A percentile compares a stretch with the other conserved stretches of the same genome.
Evolutionary conservation across 257 asterid genomes (phyloP).

Genomic region (Forsythia viridissima): DNA sequence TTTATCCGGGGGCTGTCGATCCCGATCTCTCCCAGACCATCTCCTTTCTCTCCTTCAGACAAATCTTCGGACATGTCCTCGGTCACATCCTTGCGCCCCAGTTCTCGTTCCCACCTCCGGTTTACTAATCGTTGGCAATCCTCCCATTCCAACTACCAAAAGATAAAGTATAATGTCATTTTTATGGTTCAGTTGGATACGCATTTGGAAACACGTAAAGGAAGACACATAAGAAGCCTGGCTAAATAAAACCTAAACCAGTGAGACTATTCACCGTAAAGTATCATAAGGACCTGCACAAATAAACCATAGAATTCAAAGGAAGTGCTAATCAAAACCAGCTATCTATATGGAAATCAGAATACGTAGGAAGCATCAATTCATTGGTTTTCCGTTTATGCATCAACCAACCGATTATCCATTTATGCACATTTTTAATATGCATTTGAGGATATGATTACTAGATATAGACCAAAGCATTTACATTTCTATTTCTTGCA

Average conservation of each 20-base stretch:
- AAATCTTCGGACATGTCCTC: constrained; percentile 83
- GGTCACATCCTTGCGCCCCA: constrained; percentile 70
- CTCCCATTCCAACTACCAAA: constrained; percentile 67
- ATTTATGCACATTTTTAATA: neutral
- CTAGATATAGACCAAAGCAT: neutral
- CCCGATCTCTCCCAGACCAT: constrained; percentile 50
- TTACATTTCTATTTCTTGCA: neutral
- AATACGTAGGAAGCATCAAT: neutral
- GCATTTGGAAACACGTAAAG: neutral
- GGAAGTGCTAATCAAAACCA: neutral
- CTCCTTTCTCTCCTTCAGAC: constrained; percentile 82
- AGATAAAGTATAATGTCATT: constrained; percentile 1
- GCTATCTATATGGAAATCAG: neutral
- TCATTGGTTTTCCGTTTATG: neutral
- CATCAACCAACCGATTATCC: neutral
- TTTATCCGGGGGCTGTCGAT: constrained; percentile 56
- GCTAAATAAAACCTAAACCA: neutral
- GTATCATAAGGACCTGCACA: neutral
- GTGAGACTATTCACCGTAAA: neutral
- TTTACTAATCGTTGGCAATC: constrained; percentile 51
- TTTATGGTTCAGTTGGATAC: neutral
- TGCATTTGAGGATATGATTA: neutral
- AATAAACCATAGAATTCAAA: neutral
- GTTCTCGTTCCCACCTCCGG: constrained; percentile 71
- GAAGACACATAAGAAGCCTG: neutral